These are phyloP conservation scores for Pythium rhizo-oryzae DNA, from an alignment of 352 stramenopile species.

Conservation along the genomic window DNA sequence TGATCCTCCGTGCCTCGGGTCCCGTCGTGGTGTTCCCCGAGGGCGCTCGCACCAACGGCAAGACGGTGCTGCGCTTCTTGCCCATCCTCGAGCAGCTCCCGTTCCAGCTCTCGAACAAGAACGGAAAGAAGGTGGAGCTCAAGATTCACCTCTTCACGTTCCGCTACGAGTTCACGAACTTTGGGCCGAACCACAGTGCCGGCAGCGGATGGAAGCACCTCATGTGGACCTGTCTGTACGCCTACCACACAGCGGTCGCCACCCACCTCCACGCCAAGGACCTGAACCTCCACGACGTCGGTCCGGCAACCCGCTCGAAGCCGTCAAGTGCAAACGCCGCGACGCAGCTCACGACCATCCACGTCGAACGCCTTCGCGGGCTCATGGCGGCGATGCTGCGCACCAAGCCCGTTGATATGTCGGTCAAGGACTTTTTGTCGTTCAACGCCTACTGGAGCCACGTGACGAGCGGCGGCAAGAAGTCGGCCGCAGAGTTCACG, in stretches of 20 bases:
- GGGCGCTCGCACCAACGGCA: constrained; percentile 78
- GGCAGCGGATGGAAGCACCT: constrained; percentile 60
- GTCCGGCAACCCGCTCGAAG: constrained; percentile 22
- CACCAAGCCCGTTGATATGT: constrained; percentile 73
- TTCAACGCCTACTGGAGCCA: constrained; percentile 88
- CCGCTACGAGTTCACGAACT: constrained; percentile 77
- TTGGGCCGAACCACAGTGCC: constrained; percentile 73
- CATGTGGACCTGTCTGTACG: constrained; percentile 66
- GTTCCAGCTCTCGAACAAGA: constrained; percentile 28
- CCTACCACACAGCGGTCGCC: constrained; percentile 68
- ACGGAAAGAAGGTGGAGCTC: constrained; percentile 27
- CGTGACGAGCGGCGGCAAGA: constrained; percentile 65
- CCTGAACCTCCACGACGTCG: constrained; percentile 54
- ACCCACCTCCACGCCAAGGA: constrained; percentile 66
- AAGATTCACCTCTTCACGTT: constrained; percentile 78
- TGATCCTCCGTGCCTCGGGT: constrained; percentile 56
- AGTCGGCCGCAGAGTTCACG: constrained; percentile 75
- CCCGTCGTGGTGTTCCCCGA: constrained; percentile 80
- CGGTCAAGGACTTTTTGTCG: constrained; percentile 68
- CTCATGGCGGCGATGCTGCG: constrained; percentile 80
- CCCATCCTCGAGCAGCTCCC: constrained; percentile 68
- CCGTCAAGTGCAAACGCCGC: constrained; percentile 32
- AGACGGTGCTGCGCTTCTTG: constrained; percentile 71
- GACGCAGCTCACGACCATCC: constrained; percentile 45
- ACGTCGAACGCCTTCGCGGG: constrained; percentile 65